phyloP scores from a whole-genome alignment of 176 grass and related monocot genomes.

The Hsuehochloa calcarea region DNA sequence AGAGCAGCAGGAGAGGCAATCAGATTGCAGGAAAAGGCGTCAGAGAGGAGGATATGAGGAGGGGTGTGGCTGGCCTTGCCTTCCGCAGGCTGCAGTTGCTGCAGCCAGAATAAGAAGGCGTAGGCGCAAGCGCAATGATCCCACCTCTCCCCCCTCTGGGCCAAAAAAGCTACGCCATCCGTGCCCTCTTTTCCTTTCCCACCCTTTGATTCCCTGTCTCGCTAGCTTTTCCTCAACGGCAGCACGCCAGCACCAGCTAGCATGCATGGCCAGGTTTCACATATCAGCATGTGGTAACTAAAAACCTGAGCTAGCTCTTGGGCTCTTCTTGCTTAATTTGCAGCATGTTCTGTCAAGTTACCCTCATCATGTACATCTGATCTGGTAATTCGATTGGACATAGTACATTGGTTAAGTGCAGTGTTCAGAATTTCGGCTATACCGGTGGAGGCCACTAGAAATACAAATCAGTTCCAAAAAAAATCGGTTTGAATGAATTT shows the following conservation, averaged over 20 bases:
- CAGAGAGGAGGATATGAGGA: slow-evolving; percentile 28
- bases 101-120: slow-evolving; percentile 54
- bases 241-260: neutral
- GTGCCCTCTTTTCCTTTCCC: neutral
- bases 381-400: neutral
- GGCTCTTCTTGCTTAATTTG: neutral
- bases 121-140: neutral
- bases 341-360: neutral
- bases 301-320: neutral
- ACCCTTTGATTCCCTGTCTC: neutral
- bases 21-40: slow-evolving; percentile 44
- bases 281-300: neutral
- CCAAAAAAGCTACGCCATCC: slow-evolving; percentile 32
- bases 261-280: neutral
- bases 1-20: neutral
- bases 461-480: too few species aligned
- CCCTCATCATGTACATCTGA: neutral
- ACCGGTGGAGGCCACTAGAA: too few species aligned
- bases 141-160: neutral
- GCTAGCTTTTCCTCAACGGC: neutral
- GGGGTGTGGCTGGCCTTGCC: slow-evolving; percentile 29
- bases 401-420: neutral
- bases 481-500: too few species aligned
- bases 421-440: too few species aligned
- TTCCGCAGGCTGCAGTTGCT: slow-evolving; percentile 47